Evolutionary conservation across 2,329 filamentous ascomycete species (phyloP).

Genomic region (Zopfia rhizophila): DNA sequence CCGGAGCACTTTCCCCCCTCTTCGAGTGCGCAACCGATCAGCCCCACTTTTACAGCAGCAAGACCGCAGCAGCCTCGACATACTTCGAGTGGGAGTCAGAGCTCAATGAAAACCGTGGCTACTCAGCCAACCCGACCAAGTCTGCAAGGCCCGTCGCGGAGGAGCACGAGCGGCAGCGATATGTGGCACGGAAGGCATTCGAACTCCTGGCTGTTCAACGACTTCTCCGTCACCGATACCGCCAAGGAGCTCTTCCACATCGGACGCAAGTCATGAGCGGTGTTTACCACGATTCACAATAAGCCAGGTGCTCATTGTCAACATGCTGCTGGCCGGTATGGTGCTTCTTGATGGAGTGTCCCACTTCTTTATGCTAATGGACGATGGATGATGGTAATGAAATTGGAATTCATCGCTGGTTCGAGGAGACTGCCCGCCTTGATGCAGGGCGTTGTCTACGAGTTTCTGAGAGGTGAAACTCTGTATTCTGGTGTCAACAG

Average conservation of each 20-base stretch:
- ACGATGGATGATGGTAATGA: conserved; percentile 6
- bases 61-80: conserved; percentile 32
- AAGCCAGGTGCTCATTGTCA: conserved; percentile 13
- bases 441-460: conserved; percentile 14
- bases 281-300: conserved; percentile 20
- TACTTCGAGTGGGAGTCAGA: conserved; percentile 33
- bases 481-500: conserved; percentile 11
- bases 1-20: conserved; percentile 33
- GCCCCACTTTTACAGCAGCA: conserved; percentile 20
- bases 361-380: conserved; percentile 18
- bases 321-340: conserved; percentile 32
- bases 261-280: conserved; percentile 31
- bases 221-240: conserved; percentile 49
- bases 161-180: conserved; percentile 45
- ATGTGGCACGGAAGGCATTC: conserved; percentile 50
- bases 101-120: conserved; percentile 16
- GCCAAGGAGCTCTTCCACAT: conserved; percentile 42
- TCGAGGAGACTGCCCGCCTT: conserved; percentile 17
- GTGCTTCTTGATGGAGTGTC: conserved; percentile 32
- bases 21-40: conserved; percentile 17
- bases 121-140: conserved; percentile 30
- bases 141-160: conserved; percentile 33
- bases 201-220: conserved; percentile 52
- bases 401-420: conserved; percentile 18
- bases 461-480: neutral